Evolutionary conservation across 768 basidiomycete genomes (phyloP), one percentile per base, ranked within the genome.

Genomic region (Naematelia encephala): DNA sequence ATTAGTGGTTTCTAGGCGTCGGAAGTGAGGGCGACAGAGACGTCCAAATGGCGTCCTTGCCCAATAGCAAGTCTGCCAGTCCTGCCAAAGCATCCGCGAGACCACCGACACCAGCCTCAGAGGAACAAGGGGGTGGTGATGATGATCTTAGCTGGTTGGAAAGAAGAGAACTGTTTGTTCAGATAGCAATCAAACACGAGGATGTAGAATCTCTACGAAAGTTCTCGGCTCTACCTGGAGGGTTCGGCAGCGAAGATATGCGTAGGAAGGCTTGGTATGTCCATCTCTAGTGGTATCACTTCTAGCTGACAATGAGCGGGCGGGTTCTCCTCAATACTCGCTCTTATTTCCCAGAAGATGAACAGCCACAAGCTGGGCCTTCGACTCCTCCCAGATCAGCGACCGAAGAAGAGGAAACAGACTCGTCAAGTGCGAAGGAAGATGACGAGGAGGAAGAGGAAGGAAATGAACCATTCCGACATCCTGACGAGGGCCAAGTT

Each of bases 401-500:
- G 50, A 8, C 3, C 19, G 50, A 1, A 19, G 13, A 51, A 1
- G 51, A 53, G 25, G 30, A 44, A 16, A 21, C n/a, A 47, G 21
- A 47, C 21, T 47, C 46, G 25, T 47, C 34, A 19, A 19, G 19
- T 21, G 46, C 8, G 46, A 47, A 47, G n/a, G 46, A 47, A 47
- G 19, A 13, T 51, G 50, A 12, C 5, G 25, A 51, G 28, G 50
- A 23, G 26, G n/a, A 29, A 51, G 14, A n/a, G 50, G n/a, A 10
- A 51, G 28, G 25, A 51, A 27, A 29, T 51, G 28, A 26, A 27
- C 46, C 34, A 39, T 39, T 16, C n/a, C 46, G 21, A 8, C 75
- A 76, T 50, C 56, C 53, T 13, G 92, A 96, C 73, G 92, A 94
- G 78, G 85, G 82, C 13, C 92, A 96, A 78, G 90, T 96, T 61